Conservation (phyloP, 1,284 basidiomycete genomes). For the Heliocybe sulcata region DNA sequence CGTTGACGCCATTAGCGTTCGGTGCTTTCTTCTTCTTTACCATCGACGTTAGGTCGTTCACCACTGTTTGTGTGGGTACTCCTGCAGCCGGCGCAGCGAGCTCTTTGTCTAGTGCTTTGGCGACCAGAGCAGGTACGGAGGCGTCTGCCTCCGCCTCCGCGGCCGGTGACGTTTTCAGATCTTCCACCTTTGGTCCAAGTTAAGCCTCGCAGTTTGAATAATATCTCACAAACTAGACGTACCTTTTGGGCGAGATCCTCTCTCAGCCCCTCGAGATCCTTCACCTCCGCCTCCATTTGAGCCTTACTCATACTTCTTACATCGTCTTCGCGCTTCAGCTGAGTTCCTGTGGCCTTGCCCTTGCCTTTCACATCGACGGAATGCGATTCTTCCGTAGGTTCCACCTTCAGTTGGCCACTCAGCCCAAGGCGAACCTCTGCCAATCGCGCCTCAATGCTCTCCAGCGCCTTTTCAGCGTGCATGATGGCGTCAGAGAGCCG, state of each 20-base stretch:
- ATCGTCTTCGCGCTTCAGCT: conserved; percentile 41
- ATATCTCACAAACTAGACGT: not conserved
- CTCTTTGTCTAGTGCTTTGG: conserved; percentile 64
- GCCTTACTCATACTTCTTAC: conserved; percentile 54
- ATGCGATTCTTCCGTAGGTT: conserved; percentile 23
- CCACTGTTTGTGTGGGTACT: conserved; percentile 27
- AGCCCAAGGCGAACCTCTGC: conserved; percentile 55
- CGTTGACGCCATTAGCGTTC: conserved; percentile 18
- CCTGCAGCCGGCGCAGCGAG: conserved; percentile 26
- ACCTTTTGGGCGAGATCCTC: conserved; percentile 82
- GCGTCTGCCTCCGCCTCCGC: conserved; percentile 29
- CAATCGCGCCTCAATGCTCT: conserved; percentile 66
- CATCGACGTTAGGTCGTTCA: conserved; percentile 78
- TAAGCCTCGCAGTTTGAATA: not conserved
- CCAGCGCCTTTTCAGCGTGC: conserved; percentile 73
- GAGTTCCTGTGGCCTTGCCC: conserved; percentile 41
- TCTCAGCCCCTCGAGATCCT: conserved; percentile 69
- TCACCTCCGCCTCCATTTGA: conserved; percentile 70
- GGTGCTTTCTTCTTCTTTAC: conserved; percentile 83
- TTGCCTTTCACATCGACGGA: conserved; percentile 49
- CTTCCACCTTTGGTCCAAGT: conserved; percentile 62
- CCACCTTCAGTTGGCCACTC: conserved; percentile 26
- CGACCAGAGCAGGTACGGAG: conserved; percentile 56
- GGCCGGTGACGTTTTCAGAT: conserved; percentile 73
- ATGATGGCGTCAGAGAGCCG: conserved; percentile 71